Percentiles rank a stretch among this genome's conserved stretches.
These are phyloP conservation scores for Lactarius akahatsu DNA, from an alignment of 768 basidiomycete genomes.

Conservation along the genomic window DNA sequence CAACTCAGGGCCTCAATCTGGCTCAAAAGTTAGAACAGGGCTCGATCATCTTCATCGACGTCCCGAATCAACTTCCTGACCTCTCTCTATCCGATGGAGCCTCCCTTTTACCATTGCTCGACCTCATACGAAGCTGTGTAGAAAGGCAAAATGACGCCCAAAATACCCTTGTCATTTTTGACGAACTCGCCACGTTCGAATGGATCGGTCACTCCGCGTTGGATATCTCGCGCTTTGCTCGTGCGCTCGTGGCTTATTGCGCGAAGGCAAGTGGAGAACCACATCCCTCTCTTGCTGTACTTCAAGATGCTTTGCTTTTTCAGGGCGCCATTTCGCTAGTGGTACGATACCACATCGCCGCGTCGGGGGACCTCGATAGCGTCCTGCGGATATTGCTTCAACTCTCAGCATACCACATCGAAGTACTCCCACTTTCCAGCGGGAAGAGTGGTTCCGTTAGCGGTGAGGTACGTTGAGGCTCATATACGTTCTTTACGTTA, in stretches of 20 bases:
- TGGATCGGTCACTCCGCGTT: slow-evolving; percentile 62
- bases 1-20: slow-evolving; percentile 23
- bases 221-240: slow-evolving; percentile 56
- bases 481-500: not conserved
- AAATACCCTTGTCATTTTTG: slow-evolving; percentile 57
- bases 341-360: slow-evolving; percentile 59
- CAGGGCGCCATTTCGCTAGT: slow-evolving; percentile 57
- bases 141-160: slow-evolving; percentile 20
- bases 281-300: not conserved
- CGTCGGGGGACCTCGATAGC: slow-evolving; percentile 57
- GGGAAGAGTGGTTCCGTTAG: slow-evolving; percentile 76
- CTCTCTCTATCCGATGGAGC: slow-evolving; percentile 25
- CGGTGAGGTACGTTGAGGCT: slow-evolving; percentile 56
- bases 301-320: not conserved
- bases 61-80: slow-evolving; percentile 40
- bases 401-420: slow-evolving; percentile 65
- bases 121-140: slow-evolving; percentile 18
- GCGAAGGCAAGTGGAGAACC: slow-evolving; percentile 43
- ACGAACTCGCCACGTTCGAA: slow-evolving; percentile 64
- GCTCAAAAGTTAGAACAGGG: slow-evolving; percentile 21
- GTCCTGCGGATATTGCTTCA: slow-evolving; percentile 60
- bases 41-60: slow-evolving; percentile 55
- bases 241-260: slow-evolving; percentile 59
- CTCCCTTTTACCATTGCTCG: slow-evolving; percentile 28
- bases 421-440: slow-evolving; percentile 68